Conservation (phyloP, 169 alveolate species). For the Eimeria zaria region DNA sequence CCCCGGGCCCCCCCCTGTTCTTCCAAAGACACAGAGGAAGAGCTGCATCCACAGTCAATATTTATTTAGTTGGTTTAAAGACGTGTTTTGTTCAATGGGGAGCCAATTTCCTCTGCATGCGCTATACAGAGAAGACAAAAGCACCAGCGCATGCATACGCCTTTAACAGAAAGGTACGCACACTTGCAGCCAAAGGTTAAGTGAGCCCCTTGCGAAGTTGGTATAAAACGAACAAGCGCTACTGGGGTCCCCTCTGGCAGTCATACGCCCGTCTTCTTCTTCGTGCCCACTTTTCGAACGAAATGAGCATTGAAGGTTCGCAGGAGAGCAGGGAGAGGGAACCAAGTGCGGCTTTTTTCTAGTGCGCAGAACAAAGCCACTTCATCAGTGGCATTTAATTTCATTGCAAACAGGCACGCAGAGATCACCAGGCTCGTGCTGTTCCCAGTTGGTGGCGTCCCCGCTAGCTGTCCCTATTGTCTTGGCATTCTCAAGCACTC, state of each 20-base stretch:
- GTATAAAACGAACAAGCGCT: background rate
- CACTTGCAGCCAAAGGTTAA: background rate
- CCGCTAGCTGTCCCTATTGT: background rate
- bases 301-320: background rate
- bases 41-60: background rate
- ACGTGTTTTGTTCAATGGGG: background rate
- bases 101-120: background rate
- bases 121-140: background rate
- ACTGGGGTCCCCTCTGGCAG: background rate
- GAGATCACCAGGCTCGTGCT: background rate
- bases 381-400: background rate
- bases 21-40: background rate
- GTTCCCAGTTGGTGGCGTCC: background rate
- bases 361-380: background rate
- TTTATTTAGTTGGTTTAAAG: background rate
- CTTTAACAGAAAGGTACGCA: background rate
- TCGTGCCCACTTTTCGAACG: background rate
- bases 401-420: background rate
- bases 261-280: background rate
- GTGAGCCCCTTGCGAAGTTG: background rate
- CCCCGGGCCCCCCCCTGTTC: background rate
- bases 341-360: background rate
- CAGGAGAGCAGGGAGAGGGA: background rate
- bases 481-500: background rate
- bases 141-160: background rate